Conservation (phyloP, 2,329 filamentous ascomycete genomes). For the Claviceps arundinis region DNA sequence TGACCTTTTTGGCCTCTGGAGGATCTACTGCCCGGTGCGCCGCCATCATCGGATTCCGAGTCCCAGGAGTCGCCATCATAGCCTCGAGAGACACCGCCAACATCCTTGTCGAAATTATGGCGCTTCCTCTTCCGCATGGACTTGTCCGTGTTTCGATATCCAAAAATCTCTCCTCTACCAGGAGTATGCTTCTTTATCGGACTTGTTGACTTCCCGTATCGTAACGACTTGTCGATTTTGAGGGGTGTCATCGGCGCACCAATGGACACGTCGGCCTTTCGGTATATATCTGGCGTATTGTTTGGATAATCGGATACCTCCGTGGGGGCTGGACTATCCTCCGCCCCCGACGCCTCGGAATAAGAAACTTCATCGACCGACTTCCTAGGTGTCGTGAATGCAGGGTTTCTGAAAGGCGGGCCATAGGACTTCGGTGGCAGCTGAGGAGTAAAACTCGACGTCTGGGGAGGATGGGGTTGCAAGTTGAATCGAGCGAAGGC, state of each 20-base stretch:
- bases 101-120: constrained; percentile 36
- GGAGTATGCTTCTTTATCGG: constrained; percentile 30
- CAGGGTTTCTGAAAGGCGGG: constrained; percentile 46
- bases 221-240: constrained; percentile 31
- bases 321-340: constrained; percentile 46
- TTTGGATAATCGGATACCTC: constrained; percentile 40
- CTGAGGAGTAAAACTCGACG: constrained; percentile 33
- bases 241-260: constrained; percentile 30
- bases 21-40: constrained; percentile 10
- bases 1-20: constrained; percentile 14
- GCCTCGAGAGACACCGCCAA: constrained; percentile 33
- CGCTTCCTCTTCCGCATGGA: constrained; percentile 40
- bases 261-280: constrained; percentile 29
- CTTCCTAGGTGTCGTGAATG: constrained; percentile 50
- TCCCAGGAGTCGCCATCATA: constrained; percentile 32
- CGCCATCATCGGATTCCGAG: constrained; percentile 32
- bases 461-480: constrained; percentile 24
- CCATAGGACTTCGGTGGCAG: constrained; percentile 29
- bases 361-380: constrained; percentile 38
- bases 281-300: constrained; percentile 39
- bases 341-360: constrained; percentile 43
- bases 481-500: constrained; percentile 23
- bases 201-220: constrained; percentile 26
- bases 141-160: constrained; percentile 25
- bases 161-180: constrained; percentile 52